These are phyloP conservation scores for Coffea humblotiana DNA, from an alignment of 305 asterid genomes.

Conservation along the genomic window DNA sequence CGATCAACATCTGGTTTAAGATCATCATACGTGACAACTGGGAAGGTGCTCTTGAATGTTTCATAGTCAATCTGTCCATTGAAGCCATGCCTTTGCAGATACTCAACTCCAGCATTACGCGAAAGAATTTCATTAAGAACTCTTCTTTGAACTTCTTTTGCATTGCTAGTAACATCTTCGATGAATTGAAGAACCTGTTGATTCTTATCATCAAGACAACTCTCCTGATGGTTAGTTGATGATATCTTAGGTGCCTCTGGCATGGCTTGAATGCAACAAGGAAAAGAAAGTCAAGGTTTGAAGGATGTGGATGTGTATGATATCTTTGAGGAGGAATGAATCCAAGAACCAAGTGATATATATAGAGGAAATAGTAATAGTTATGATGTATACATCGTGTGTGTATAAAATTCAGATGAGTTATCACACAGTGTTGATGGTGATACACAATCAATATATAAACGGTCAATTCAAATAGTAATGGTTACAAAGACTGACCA, in stretches of 20 bases:
- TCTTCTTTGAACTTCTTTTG: slow-evolving; percentile 33
- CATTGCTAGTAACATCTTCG: slow-evolving; percentile 29
- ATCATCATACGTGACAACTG: slow-evolving; percentile 42
- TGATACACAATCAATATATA: too few relatives aligned
- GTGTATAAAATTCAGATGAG: too few relatives aligned
- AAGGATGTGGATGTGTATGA: background rate
- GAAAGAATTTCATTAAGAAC: slow-evolving; percentile 40
- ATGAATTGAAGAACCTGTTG: slow-evolving; percentile 17
- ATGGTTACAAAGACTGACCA: background rate
- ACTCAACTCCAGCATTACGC: slow-evolving; percentile 38
- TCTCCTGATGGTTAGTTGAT: too few relatives aligned
- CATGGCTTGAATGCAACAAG: too few relatives aligned
- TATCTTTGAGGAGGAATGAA: background rate
- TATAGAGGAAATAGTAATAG: slow-evolving; percentile 3
- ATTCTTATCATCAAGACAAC: too few relatives aligned
- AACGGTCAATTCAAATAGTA: background rate
- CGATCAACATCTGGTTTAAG: slow-evolving; percentile 34
- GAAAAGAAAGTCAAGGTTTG: background rate
- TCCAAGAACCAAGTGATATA: background rate
- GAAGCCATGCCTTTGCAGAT: slow-evolving; percentile 32
- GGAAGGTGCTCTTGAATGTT: slow-evolving; percentile 41
- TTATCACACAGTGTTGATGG: too few relatives aligned
- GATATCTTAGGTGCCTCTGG: too few relatives aligned
- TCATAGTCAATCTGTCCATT: slow-evolving; percentile 31
- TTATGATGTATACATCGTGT: too few relatives aligned